phyloP scores from a whole-genome alignment of 306 rosid genomes.

The Prunus salicina region DNA sequence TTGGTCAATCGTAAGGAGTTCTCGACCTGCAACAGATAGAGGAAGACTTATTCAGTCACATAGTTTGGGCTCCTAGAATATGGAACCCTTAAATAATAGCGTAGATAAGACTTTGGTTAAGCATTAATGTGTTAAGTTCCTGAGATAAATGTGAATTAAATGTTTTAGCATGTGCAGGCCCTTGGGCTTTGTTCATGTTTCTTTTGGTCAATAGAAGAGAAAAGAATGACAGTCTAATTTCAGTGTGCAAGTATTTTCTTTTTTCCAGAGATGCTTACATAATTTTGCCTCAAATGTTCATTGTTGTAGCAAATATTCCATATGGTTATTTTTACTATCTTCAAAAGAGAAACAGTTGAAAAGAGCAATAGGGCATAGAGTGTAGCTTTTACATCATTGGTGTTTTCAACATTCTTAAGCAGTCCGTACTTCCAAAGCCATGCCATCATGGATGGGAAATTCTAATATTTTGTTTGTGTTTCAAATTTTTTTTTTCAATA shows the following conservation, averaged over 20 bases:
- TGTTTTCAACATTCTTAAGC: neutral
- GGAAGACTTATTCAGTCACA: neutral
- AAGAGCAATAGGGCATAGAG: neutral
- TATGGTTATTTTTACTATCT: neutral
- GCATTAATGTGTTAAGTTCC: neutral
- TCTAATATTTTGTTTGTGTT: neutral
- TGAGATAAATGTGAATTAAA: neutral
- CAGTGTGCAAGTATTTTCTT: neutral
- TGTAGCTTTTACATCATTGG: neutral
- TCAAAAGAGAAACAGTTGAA: neutral
- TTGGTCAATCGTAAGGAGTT: neutral
- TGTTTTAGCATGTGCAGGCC: neutral
- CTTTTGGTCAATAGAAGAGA: neutral
- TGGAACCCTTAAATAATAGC: neutral
- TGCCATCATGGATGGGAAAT: neutral
- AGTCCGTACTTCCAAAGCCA: neutral
- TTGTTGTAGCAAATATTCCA: neutral
- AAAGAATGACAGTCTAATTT: neutral
- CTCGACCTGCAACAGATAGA: neutral
- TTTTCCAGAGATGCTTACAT: no score
- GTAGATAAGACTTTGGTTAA: neutral
- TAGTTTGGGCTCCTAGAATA: neutral
- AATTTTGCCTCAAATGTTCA: neutral
- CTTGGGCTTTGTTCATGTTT: neutral
- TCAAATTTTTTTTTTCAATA: neutral